phyloP scores from a whole-genome alignment of 257 asterid species.

The Fraxinus cuspidata region DNA sequence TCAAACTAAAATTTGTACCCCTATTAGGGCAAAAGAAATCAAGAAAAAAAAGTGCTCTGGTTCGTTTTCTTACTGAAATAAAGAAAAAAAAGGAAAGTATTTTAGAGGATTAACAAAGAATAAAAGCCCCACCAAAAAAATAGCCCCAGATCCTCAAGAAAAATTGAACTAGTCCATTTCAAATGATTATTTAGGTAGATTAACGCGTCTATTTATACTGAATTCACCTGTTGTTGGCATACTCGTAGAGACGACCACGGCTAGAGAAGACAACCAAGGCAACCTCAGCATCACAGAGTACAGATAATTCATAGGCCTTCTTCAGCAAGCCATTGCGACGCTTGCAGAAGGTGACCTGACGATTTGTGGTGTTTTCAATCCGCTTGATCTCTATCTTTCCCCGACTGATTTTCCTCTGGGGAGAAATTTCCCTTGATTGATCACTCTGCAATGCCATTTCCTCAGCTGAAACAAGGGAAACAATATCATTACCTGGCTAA shows the following conservation, averaged over 20 bases:
- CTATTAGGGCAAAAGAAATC: slow-evolving; percentile 14
- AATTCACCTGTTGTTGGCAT: slow-evolving; percentile 82
- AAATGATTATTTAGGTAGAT: neutral
- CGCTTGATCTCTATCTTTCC: slow-evolving; percentile 93
- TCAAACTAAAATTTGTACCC: slow-evolving; percentile 8
- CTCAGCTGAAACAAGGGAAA: slow-evolving; percentile 20
- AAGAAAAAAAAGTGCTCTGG: neutral
- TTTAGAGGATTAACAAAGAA: neutral
- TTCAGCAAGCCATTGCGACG: slow-evolving; percentile 85
- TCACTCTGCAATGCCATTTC: slow-evolving; percentile 66
- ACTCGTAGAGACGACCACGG: slow-evolving; percentile 95
- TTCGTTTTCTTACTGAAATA: slow-evolving; percentile 4
- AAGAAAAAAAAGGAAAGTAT: neutral
- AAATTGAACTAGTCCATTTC: slow-evolving; percentile 1
- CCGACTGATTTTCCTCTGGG: slow-evolving; percentile 65
- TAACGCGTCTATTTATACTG: too few species aligned
- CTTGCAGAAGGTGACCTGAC: slow-evolving; percentile 95
- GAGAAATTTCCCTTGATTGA: slow-evolving; percentile 65
- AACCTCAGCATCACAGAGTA: slow-evolving; percentile 95
- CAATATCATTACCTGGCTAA: neutral
- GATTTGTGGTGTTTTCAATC: slow-evolving; percentile 95
- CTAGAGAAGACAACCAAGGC: slow-evolving; percentile 87
- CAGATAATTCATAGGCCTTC: slow-evolving; percentile 90
- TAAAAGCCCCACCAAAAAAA: neutral
- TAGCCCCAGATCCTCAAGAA: slow-evolving; percentile 21